These are phyloP conservation scores for Oenanthe sinensis DNA, from an alignment of 129 eudicot species.

Conservation along the genomic window DNA sequence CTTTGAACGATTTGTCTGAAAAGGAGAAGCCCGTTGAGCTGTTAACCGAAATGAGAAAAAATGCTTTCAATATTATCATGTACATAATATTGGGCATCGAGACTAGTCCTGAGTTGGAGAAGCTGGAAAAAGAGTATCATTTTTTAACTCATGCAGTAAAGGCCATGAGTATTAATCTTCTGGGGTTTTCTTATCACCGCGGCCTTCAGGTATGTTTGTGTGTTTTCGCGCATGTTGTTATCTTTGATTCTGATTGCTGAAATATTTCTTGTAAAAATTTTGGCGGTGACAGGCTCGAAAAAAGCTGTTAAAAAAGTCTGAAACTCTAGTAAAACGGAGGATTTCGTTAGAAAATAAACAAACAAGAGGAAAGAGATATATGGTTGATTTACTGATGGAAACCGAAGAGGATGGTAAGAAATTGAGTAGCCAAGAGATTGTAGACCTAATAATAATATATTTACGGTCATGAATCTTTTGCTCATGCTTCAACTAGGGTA, in stretches of 20 bases:
- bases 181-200: conserved; percentile 3
- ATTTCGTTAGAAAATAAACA: background rate
- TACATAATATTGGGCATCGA: conserved; percentile 10
- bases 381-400: conserved; percentile 9
- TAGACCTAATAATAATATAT: conserved; percentile 6
- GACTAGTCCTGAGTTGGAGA: background rate
- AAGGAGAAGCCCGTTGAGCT: conserved; percentile 14
- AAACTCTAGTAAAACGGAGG: background rate
- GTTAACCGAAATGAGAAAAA: conserved; percentile 22
- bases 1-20: conserved; percentile 1
- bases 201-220: background rate
- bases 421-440: background rate
- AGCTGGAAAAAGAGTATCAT: background rate
- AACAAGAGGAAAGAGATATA: background rate
- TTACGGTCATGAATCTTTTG: conserved; percentile 14
- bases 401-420: conserved; percentile 7
- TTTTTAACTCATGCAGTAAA: background rate
- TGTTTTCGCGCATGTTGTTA: background rate
- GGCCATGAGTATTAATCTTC: conserved; percentile 10
- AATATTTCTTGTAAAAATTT: background rate
- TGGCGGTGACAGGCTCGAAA: background rate
- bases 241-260: background rate
- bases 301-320: background rate
- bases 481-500: conserved; percentile 9
- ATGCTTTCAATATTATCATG: conserved; percentile 20